phyloP scores from a whole-genome alignment of 208 protist genomes.

The Leishmania martiniquensis region DNA sequence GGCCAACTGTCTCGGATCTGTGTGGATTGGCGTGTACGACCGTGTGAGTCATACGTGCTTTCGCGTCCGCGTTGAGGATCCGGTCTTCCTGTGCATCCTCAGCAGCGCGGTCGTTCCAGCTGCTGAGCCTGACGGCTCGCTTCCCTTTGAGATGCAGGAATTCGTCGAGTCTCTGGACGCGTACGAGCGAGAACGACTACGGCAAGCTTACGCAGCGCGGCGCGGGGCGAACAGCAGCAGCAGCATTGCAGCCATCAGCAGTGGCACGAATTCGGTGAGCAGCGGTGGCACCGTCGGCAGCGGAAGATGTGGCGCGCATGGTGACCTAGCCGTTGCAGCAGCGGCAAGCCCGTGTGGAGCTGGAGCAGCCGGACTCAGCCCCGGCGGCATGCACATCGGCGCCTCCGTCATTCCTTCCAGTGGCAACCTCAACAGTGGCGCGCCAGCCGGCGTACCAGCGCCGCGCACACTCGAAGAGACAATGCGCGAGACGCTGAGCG shows the following conservation, averaged over 20 bases:
- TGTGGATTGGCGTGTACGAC: conserved; percentile 33
- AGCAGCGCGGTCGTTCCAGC: conserved; percentile 23
- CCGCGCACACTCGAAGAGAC: conserved; percentile 20
- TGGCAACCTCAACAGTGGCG: neutral
- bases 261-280: conserved; percentile 5
- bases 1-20: conserved; percentile 1
- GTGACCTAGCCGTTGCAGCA: neutral
- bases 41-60: conserved; percentile 20
- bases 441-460: neutral
- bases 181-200: conserved; percentile 28
- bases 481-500: conserved; percentile 21
- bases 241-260: conserved; percentile 14
- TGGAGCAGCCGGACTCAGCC: neutral
- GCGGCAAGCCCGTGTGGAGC: neutral
- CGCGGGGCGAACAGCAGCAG: conserved; percentile 21
- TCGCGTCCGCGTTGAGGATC: conserved; percentile 28
- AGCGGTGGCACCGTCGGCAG: conserved; percentile 7
- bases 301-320: neutral
- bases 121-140: conserved; percentile 23
- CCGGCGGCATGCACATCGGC: neutral
- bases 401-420: neutral
- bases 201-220: conserved; percentile 11
- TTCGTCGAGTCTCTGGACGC: conserved; percentile 29
- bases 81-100: conserved; percentile 20
- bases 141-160: conserved; percentile 31